phyloP scores from a whole-genome alignment of 768 basidiomycete genomes.

The Pleurotus platypus region DNA sequence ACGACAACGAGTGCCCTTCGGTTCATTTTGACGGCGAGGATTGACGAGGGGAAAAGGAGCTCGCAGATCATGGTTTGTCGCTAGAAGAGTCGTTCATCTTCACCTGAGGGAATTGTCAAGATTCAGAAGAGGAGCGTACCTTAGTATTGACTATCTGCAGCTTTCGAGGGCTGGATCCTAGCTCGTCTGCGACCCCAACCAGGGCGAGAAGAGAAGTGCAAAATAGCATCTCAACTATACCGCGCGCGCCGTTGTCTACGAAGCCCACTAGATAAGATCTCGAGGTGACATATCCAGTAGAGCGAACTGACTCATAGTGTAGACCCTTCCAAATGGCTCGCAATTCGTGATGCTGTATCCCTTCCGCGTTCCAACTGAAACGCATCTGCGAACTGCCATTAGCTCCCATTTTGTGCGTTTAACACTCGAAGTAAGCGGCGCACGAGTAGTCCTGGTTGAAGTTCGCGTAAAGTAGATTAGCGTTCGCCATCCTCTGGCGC shows the following conservation, averaged over 20 bases:
- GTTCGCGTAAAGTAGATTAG: constrained; percentile 77
- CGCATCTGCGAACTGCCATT: constrained; percentile 49
- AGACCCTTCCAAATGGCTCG: constrained; percentile 95
- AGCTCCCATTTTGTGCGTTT: not conserved
- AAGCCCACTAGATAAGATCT: not conserved
- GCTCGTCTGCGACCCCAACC: constrained; percentile 61
- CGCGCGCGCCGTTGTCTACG: constrained; percentile 83
- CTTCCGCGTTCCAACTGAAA: constrained; percentile 91
- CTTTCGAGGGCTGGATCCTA: constrained; percentile 72
- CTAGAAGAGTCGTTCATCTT: constrained; percentile 31
- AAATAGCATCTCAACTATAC: constrained; percentile 99
- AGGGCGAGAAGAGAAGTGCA: constrained; percentile 97
- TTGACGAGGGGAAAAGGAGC: constrained; percentile 92
- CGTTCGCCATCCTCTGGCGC: constrained; percentile 29
- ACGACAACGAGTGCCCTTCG: constrained; percentile 95
- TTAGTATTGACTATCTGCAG: constrained; percentile 99
- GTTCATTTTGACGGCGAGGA: constrained; percentile 97
- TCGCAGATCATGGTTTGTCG: constrained; percentile 99
- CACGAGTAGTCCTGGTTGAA: constrained; percentile 99
- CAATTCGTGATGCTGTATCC: constrained; percentile 98
- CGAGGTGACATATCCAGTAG: not conserved
- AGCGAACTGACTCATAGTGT: constrained; percentile 78
- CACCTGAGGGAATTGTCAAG: constrained; percentile 5
- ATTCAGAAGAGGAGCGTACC: constrained; percentile 37
- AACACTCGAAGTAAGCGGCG: constrained; percentile 18